Percentiles rank a stretch among this genome's conserved stretches.
Evolutionary conservation across 169 alveolate genomes (phyloP).

Genomic region (Plasmodium falciparum): DNA sequence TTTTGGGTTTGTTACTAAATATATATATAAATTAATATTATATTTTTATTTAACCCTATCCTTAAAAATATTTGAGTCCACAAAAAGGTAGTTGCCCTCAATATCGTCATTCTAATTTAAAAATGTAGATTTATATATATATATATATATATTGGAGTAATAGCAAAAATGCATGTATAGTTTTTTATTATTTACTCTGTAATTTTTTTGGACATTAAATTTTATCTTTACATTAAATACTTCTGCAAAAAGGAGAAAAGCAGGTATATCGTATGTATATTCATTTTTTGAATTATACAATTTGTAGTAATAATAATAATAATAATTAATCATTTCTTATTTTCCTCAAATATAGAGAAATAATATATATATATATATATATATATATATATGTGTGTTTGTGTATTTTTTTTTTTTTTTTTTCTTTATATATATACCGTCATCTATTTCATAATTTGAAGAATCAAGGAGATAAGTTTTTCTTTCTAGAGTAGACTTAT

Average conservation of each 20-base stretch:
- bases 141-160: background rate
- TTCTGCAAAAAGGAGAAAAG: slow-evolving; percentile 3
- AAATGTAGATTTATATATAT: background rate
- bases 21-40: background rate
- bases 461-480: slow-evolving; percentile 48
- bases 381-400: background rate
- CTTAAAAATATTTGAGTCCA: slow-evolving; percentile 43
- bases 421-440: slow-evolving; percentile 26
- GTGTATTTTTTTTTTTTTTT: background rate
- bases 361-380: background rate
- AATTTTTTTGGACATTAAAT: slow-evolving; percentile 34
- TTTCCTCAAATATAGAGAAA: background rate
- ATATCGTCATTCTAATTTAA: slow-evolving; percentile 34
- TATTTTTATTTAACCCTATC: slow-evolving; percentile 25
- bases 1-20: background rate
- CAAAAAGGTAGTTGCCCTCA: slow-evolving; percentile 60
- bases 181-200: slow-evolving; percentile 17
- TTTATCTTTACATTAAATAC: slow-evolving; percentile 42
- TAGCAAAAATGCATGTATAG: background rate
- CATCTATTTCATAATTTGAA: slow-evolving; percentile 36
- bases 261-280: too few relatives aligned
- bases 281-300: too few relatives aligned
- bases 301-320: too few relatives aligned
- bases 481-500: slow-evolving; percentile 28
- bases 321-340: too few relatives aligned